Evolutionary conservation across 2,329 filamentous ascomycete genomes (phyloP).

Genomic region (Karstenula rhodostoma): DNA sequence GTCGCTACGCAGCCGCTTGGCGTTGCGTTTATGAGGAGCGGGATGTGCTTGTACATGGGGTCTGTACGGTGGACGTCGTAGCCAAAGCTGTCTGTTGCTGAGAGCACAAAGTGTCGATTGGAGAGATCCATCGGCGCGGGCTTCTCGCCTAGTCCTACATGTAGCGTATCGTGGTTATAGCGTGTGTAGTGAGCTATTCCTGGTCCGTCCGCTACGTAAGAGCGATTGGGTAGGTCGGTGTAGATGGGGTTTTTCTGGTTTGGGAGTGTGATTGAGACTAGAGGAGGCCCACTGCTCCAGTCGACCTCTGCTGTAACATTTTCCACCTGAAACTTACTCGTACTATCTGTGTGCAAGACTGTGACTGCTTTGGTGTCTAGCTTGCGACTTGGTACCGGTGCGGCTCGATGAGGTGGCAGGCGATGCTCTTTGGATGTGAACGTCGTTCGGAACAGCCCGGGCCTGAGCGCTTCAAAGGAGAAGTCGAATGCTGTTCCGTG

Average conservation of each 20-base stretch:
- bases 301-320: slow-evolving; percentile 64
- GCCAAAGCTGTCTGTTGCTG: slow-evolving; percentile 75
- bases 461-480: slow-evolving; percentile 67
- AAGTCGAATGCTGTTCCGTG: slow-evolving; percentile 58
- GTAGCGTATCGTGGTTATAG: slow-evolving; percentile 69
- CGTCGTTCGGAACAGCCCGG: slow-evolving; percentile 72
- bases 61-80: slow-evolving; percentile 76
- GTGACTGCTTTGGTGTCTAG: slow-evolving; percentile 44
- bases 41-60: slow-evolving; percentile 79
- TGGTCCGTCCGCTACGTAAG: slow-evolving; percentile 68
- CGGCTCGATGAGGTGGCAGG: slow-evolving; percentile 71
- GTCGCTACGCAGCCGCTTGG: slow-evolving; percentile 70
- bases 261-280: slow-evolving; percentile 62
- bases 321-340: slow-evolving; percentile 57
- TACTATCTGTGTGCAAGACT: slow-evolving; percentile 42
- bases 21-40: slow-evolving; percentile 73
- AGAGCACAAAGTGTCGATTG: slow-evolving; percentile 70
- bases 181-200: slow-evolving; percentile 72
- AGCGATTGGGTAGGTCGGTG: slow-evolving; percentile 69
- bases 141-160: slow-evolving; percentile 77
- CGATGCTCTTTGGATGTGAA: slow-evolving; percentile 70
- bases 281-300: slow-evolving; percentile 65
- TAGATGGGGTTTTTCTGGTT: slow-evolving; percentile 64
- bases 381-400: slow-evolving; percentile 54
- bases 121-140: slow-evolving; percentile 76